phyloP scores from a whole-genome alignment of 495 filamentous ascomycete genomes.

The Penicillium soppii region DNA sequence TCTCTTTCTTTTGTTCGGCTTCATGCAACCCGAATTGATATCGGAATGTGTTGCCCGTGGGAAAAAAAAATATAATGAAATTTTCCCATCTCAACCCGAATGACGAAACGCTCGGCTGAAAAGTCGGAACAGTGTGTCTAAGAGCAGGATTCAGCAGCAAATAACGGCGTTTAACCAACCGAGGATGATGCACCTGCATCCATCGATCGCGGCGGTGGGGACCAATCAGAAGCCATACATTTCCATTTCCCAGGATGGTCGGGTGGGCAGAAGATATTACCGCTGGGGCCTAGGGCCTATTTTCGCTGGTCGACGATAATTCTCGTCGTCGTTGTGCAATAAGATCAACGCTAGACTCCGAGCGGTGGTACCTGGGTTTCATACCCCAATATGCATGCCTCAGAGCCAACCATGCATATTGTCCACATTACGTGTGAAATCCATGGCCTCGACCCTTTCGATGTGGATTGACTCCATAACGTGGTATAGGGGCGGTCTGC shows the following conservation, averaged over 20 bases:
- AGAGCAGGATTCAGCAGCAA: conserved; percentile 13
- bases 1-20: conserved; percentile 11
- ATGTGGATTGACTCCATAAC: not conserved
- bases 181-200: conserved; percentile 29
- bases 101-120: conserved; percentile 28
- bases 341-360: conserved; percentile 8
- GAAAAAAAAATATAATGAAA: not conserved
- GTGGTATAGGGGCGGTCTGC: not conserved
- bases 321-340: conserved; percentile 10
- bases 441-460: not conserved
- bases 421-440: conserved; percentile 1
- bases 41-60: conserved; percentile 5
- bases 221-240: conserved; percentile 32
- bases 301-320: conserved; percentile 13
- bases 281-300: conserved; percentile 22
- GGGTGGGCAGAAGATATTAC: conserved; percentile 43
- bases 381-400: not conserved
- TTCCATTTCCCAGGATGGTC: conserved; percentile 18
- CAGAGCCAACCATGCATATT: conserved; percentile 5
- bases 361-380: conserved; percentile 11
- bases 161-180: conserved; percentile 36
- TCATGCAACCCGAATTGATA: conserved; percentile 14
- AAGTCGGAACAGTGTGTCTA: conserved; percentile 19
- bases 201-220: conserved; percentile 22
- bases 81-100: not conserved